Base-by-base conservation (phyloP, 331 rosid species). In the Pyracantha coccinea region DNA sequence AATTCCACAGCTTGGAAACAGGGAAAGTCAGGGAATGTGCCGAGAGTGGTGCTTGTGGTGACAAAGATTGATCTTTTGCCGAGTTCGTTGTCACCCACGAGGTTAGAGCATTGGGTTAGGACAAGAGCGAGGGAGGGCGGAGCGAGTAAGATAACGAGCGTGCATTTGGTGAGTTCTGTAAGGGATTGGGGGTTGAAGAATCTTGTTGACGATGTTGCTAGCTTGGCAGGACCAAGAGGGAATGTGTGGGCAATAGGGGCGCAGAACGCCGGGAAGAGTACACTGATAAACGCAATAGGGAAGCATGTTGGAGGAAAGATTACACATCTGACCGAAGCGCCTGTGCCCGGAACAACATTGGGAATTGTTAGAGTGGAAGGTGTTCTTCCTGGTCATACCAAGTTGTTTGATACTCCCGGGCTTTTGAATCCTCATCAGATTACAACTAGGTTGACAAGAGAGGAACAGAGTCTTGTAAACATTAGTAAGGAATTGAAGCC, bases 331-430 rank as follows among this genome's bases (percentile, higher is more conserved):
- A 94, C 99, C 0, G 96, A 90, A 81, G 99, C 97, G 73, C 93
- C 99, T 5, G 97, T 94, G 38, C 96, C 96, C 8, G 99, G 97
- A 32, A 94, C 99, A 19, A 94, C 99, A 0, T 69, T 94, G 76
- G 99, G 99, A 78, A 91, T 94, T 80, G 84, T 94, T 55, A 90
- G 97, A 81, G 97, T 92, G 79, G 99, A 88, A 71, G 99, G 99
- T 61, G 87, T 92, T 66, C 88, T 94, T 77, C 87, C 96, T 1
- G 85, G 89, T 54, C 89, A 92, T 77, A 91, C 96, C 13, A 94
- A 90, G 76, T 57, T 94, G 85, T 94, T 94, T 50, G 99, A 94
- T 83, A 94, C 99, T 0, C 99, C 99, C 0, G 97, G 99, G 78
- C 96, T 94, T 75, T 81, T 94, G 76, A 86, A 88, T 83, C 96